Evolutionary conservation across 345 rosid genomes (phyloP).

Genomic region (Moricandia arvensis): DNA sequence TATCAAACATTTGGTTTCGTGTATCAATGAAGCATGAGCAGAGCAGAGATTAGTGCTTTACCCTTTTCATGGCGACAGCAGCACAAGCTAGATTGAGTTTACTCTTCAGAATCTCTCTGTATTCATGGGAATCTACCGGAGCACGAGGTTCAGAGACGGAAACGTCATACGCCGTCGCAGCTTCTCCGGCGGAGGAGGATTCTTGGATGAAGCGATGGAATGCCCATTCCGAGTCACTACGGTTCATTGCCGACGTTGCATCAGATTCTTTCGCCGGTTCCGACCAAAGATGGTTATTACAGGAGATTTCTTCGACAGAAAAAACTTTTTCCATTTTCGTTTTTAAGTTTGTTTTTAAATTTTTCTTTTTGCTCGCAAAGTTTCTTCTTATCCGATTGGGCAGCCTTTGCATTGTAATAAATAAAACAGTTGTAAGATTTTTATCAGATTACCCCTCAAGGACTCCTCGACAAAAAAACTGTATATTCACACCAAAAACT

Average conservation of each 20-base stretch:
- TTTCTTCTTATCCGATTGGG: slow-evolving; percentile 36
- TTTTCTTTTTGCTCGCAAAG: background rate
- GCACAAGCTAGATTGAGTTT: slow-evolving; percentile 76
- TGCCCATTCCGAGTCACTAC: slow-evolving; percentile 84
- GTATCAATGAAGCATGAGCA: background rate
- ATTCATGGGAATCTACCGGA: slow-evolving; percentile 44
- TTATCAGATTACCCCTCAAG: background rate
- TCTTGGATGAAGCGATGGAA: slow-evolving; percentile 64
- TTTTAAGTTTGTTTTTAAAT: background rate
- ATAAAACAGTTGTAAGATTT: background rate
- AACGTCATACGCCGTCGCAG: slow-evolving; percentile 41
- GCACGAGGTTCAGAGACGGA: slow-evolving; percentile 23
- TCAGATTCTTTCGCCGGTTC: slow-evolving; percentile 4
- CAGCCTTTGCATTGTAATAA: background rate
- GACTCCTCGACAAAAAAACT: slow-evolving; percentile 8
- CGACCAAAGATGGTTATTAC: slow-evolving; percentile 46
- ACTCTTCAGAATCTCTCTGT: slow-evolving; percentile 57
- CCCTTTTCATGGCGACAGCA: slow-evolving; percentile 72
- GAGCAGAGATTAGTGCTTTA: slow-evolving; percentile 4
- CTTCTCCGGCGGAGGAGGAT: slow-evolving; percentile 31
- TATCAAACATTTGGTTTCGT: background rate
- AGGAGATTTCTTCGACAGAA: slow-evolving; percentile 65
- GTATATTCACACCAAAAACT: background rate
- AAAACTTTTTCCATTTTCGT: slow-evolving; percentile 52
- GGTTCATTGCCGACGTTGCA: slow-evolving; percentile 39